phyloP scores from a whole-genome alignment of 768 basidiomycete genomes.

The Ephemerocybe angulata region DNA sequence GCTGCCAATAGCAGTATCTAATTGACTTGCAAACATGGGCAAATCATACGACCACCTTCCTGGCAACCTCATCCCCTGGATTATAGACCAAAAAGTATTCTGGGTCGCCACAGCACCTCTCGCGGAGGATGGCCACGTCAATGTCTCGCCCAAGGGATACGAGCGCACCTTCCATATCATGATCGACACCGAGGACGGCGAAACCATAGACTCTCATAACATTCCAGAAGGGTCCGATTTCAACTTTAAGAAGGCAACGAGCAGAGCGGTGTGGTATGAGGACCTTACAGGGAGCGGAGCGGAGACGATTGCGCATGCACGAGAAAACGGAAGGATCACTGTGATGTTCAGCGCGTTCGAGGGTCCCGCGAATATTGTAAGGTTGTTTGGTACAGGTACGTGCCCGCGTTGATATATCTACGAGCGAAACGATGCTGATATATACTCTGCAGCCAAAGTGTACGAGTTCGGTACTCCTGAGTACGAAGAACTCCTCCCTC shows the following conservation, averaged over 20 bases:
- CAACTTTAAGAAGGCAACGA: constrained; percentile 16
- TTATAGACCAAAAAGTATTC: constrained; percentile 55
- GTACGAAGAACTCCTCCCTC: constrained; percentile 46
- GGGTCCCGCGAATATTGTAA: constrained; percentile 54
- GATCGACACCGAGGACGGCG: neutral
- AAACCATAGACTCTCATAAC: no score
- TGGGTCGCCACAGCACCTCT: constrained; percentile 65
- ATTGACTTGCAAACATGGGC: no score
- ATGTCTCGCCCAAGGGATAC: constrained; percentile 59
- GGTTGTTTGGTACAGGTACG: constrained; percentile 56
- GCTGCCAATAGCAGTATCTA: no score
- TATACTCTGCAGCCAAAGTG: constrained; percentile 38
- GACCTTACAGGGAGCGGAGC: constrained; percentile 61
- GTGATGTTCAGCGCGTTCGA: constrained; percentile 61
- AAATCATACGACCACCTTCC: constrained; percentile 53
- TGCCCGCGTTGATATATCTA: neutral
- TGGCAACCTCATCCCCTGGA: constrained; percentile 46
- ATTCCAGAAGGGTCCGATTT: no score
- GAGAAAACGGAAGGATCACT: constrained; percentile 60
- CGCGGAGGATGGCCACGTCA: constrained; percentile 53
- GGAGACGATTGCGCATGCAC: constrained; percentile 58
- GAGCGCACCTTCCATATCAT: constrained; percentile 51
- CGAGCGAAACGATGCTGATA: neutral
- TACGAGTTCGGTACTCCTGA: constrained; percentile 57
- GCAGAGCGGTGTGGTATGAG: constrained; percentile 59